A percentile compares a stretch with the other conserved stretches of the same genome.
Conservation (phyloP, 306 rosid species). For the Leucaena leucocephala region DNA sequence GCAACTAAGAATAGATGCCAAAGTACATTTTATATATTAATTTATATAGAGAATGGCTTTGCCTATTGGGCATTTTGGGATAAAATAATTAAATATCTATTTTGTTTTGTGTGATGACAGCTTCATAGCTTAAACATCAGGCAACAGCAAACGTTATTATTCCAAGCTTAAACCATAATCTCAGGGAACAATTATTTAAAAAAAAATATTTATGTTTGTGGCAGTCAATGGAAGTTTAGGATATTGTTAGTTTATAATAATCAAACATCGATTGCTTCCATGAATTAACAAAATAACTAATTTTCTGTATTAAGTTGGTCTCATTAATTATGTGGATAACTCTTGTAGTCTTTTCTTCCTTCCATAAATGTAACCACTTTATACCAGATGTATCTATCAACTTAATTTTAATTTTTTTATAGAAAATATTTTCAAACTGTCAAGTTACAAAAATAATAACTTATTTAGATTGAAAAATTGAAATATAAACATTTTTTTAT, state of each 20-base stretch:
- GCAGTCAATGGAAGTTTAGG: slow-evolving; percentile 2
- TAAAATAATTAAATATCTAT: background rate
- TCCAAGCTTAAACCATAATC: slow-evolving; percentile 31
- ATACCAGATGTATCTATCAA: background rate
- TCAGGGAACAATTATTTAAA: slow-evolving; percentile 20
- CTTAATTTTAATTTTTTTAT: background rate
- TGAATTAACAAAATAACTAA: background rate
- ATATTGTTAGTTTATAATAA: background rate
- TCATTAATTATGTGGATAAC: background rate
- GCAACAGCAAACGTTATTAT: slow-evolving; percentile 15
- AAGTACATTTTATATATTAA: background rate
- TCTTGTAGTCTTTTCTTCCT: background rate
- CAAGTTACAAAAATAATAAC: background rate
- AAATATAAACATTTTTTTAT: background rate
- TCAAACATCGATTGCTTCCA: background rate
- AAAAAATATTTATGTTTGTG: background rate
- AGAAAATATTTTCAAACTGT: background rate
- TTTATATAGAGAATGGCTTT: slow-evolving; percentile 19
- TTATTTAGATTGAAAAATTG: background rate
- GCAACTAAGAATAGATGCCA: background rate
- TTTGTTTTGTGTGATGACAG: slow-evolving; percentile 1
- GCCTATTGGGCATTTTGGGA: slow-evolving; percentile 10
- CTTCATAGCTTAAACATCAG: background rate
- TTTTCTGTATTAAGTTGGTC: background rate
- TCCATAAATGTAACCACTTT: background rate